These are phyloP conservation scores for Naganishia randhawae DNA, from an alignment of 768 basidiomycete species.

Conservation along the genomic window DNA sequence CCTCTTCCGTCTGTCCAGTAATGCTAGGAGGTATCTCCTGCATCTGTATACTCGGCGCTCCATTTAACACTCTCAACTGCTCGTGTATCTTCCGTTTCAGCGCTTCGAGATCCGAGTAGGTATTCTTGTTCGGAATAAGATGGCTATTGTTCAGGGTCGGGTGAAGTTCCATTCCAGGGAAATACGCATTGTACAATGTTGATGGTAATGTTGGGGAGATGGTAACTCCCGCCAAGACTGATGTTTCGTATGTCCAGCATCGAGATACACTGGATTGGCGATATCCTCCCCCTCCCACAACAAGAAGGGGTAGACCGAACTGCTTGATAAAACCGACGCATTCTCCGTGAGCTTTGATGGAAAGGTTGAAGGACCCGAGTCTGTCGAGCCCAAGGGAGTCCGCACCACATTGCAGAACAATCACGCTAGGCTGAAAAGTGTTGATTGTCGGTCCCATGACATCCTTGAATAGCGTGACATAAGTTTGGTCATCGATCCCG, in stretches of 20 bases:
- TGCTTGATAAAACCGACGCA: conserved; percentile 95
- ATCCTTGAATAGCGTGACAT: conserved; percentile 88
- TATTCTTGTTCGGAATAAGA: conserved; percentile 83
- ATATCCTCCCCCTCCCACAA: conserved; percentile 93
- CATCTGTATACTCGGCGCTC: conserved; percentile 94
- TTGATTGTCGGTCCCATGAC: conserved; percentile 91
- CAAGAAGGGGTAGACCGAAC: conserved; percentile 82
- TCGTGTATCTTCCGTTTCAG: conserved; percentile 81
- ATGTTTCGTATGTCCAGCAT: conserved; percentile 99
- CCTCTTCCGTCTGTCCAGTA: conserved; percentile 65
- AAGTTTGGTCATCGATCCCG: conserved; percentile 96
- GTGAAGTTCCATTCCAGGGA: conserved; percentile 65
- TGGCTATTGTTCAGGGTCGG: conserved; percentile 66
- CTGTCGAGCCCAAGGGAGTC: conserved; percentile 93
- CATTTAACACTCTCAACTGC: conserved; percentile 85
- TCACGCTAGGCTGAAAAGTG: conserved; percentile 78
- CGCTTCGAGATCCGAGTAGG: conserved; percentile 72
- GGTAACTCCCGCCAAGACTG: conserved; percentile 73
- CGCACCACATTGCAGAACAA: conserved; percentile 95
- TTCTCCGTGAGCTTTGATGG: conserved; percentile 95
- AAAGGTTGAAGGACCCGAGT: conserved; percentile 93
- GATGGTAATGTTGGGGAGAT: conserved; percentile 82
- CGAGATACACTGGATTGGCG: conserved; percentile 93
- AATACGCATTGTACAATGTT: conserved; percentile 89
- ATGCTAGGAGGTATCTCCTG: conserved; percentile 93